These are phyloP conservation scores for Pistacia integerrima DNA, from an alignment of 345 rosid species.

Conservation along the genomic window DNA sequence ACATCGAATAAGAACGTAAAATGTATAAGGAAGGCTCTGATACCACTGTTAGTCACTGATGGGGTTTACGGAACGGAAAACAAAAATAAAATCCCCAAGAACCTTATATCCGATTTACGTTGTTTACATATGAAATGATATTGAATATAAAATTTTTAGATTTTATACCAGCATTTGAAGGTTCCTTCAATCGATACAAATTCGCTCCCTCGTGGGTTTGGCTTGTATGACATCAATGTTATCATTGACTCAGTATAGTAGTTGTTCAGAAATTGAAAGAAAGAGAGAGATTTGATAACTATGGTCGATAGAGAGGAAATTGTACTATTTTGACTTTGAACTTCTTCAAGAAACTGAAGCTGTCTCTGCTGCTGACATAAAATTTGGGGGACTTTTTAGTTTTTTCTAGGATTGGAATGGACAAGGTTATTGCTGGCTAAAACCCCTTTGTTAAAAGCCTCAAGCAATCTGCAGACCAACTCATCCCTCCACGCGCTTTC, in stretches of 20 bases:
- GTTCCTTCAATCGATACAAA: too few species aligned
- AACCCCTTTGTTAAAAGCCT: constrained; percentile 3
- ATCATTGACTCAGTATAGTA: neutral
- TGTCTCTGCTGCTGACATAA: constrained; percentile 1
- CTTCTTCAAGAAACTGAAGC: neutral
- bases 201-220: constrained; percentile 20
- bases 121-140: too few species aligned
- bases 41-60: too few species aligned
- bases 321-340: neutral
- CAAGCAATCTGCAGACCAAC: constrained; percentile 9
- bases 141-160: too few species aligned
- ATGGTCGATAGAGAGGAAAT: neutral
- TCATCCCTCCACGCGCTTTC: neutral
- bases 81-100: too few species aligned
- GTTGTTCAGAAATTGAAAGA: neutral
- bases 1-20: too few species aligned
- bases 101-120: too few species aligned
- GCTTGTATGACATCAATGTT: constrained; percentile 12
- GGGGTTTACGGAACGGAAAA: too few species aligned
- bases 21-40: too few species aligned
- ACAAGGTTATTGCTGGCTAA: neutral
- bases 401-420: neutral
- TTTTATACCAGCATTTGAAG: too few species aligned
- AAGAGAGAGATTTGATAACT: neutral
- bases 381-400: neutral